phyloP scores from a whole-genome alignment of 2,329 filamentous ascomycete genomes.

The Hortaea sp. region DNA sequence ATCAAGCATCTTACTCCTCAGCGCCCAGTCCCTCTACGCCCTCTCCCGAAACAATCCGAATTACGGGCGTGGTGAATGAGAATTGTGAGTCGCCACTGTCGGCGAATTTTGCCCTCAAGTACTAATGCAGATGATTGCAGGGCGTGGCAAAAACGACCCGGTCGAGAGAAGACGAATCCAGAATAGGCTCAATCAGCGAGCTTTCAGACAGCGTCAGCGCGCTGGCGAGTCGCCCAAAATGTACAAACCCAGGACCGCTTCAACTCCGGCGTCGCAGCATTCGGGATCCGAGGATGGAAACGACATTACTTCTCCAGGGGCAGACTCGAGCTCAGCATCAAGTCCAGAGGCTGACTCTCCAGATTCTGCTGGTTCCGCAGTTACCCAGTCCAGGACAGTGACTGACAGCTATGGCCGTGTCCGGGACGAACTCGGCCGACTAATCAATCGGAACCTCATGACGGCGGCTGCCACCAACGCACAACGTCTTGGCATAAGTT shows the following conservation, averaged over 20 bases:
- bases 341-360: neutral
- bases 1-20: too few species aligned
- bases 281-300: slow-evolving; percentile 3
- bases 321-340: neutral
- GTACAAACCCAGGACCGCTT: slow-evolving; percentile 11
- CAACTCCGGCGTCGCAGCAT: neutral
- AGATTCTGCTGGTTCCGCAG: slow-evolving; percentile 2
- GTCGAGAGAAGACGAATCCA: slow-evolving; percentile 21
- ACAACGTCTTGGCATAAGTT: slow-evolving; percentile 12
- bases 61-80: slow-evolving; percentile 13
- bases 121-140: neutral
- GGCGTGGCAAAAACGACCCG: slow-evolving; percentile 20
- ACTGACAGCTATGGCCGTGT: slow-evolving; percentile 3
- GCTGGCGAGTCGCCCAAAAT: slow-evolving; percentile 16
- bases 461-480: slow-evolving; percentile 18
- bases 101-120: neutral
- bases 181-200: slow-evolving; percentile 23
- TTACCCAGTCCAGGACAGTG: neutral
- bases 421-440: slow-evolving; percentile 20
- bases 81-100: slow-evolving; percentile 13
- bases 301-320: neutral
- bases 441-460: slow-evolving; percentile 23
- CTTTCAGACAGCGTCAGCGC: slow-evolving; percentile 22
- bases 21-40: too few species aligned
- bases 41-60: neutral